phyloP scores from a whole-genome alignment of 2,329 filamentous ascomycete species.

The Talaromyces sp. region DNA sequence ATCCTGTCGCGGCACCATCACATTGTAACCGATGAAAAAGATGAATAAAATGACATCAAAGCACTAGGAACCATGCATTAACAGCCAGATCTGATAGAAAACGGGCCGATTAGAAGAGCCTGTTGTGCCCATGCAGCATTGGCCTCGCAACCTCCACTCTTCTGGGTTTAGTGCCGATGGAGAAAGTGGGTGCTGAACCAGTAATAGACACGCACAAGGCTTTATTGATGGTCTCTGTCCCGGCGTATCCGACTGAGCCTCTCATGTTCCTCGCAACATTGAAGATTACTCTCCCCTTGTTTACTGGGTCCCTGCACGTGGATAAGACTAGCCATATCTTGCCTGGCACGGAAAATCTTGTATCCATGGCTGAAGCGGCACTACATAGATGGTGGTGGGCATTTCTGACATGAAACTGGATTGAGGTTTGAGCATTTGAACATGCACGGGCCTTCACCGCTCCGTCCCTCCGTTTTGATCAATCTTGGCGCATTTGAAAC shows the following conservation, averaged over 20 bases:
- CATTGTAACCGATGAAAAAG: background rate
- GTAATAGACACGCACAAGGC: background rate
- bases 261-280: too few relatives aligned
- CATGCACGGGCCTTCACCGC: conserved; percentile 1
- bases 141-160: conserved; percentile 30
- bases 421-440: background rate
- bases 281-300: too few relatives aligned
- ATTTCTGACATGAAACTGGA: background rate
- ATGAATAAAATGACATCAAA: conserved; percentile 10
- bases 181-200: background rate
- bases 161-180: conserved; percentile 29
- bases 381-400: too few relatives aligned
- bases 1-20: background rate
- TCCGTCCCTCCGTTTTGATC: too few relatives aligned
- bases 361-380: too few relatives aligned
- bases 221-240: background rate
- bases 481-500: background rate
- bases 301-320: background rate
- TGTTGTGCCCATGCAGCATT: background rate
- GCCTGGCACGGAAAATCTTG: too few relatives aligned
- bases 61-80: conserved; percentile 1
- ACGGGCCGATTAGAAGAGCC: conserved; percentile 13
- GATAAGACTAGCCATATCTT: background rate
- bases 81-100: conserved; percentile 14
- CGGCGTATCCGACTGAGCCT: background rate